A percentile compares a stretch with the other conserved stretches of the same genome.
These are phyloP conservation scores for Kwoniella sp. DNA, from an alignment of 768 basidiomycete species.

Conservation along the genomic window DNA sequence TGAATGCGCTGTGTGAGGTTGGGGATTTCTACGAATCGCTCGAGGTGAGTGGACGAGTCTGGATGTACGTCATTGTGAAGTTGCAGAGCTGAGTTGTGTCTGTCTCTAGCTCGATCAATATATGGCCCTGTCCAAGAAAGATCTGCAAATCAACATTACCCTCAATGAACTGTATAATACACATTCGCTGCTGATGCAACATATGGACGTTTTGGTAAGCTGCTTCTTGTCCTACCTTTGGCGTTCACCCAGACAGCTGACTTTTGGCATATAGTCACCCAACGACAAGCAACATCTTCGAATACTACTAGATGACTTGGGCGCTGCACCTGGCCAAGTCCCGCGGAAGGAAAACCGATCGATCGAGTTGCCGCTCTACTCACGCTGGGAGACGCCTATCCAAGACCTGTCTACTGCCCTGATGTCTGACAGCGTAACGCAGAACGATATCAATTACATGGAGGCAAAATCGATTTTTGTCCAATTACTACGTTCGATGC, in stretches of 20 bases:
- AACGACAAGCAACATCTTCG: constrained; percentile 98
- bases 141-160: constrained; percentile 96
- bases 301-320: constrained; percentile 93
- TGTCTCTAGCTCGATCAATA: constrained; percentile 99
- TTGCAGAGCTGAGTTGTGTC: no score
- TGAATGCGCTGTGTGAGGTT: constrained; percentile 96
- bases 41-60: constrained; percentile 70
- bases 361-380: constrained; percentile 87
- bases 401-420: constrained; percentile 95
- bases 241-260: neutral
- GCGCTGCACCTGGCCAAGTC: constrained; percentile 88
- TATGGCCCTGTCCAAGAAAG: constrained; percentile 99
- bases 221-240: neutral
- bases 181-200: constrained; percentile 89
- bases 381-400: constrained; percentile 98
- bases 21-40: constrained; percentile 99
- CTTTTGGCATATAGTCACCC: constrained; percentile 66
- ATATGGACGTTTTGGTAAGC: constrained; percentile 88
- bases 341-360: constrained; percentile 97
- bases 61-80: no score
- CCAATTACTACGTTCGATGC: constrained; percentile 92
- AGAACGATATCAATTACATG: constrained; percentile 99
- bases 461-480: constrained; percentile 99
- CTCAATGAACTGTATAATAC: constrained; percentile 99
- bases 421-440: constrained; percentile 86